Conservation (phyloP, 139 green algal genomes). For the Chlorella sp. region DNA sequence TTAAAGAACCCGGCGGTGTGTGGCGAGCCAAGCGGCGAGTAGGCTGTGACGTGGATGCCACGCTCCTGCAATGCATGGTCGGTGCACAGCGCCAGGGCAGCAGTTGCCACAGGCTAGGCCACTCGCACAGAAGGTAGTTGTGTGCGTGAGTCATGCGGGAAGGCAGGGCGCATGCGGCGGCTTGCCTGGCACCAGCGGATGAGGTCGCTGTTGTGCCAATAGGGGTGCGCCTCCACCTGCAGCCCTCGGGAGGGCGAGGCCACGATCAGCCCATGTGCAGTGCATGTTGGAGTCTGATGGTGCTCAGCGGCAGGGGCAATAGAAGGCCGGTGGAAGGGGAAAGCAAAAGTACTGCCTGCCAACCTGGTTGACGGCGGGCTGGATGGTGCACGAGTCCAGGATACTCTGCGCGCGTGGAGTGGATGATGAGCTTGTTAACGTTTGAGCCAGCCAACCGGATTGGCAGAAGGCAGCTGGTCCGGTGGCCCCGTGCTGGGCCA, state of each 20-base stretch:
- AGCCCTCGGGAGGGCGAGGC: not conserved
- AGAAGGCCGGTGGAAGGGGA: not conserved
- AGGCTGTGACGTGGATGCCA: slow-evolving; percentile 90
- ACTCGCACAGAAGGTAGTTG: too few relatives aligned
- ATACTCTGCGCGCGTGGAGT: slow-evolving; percentile 42
- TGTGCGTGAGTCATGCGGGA: too few relatives aligned
- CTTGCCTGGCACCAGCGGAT: slow-evolving; percentile 47
- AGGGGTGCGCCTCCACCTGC: slow-evolving; percentile 94
- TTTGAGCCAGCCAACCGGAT: too few relatives aligned
- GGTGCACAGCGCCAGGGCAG: too few relatives aligned
- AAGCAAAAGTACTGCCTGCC: not conserved
- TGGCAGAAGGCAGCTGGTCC: too few relatives aligned
- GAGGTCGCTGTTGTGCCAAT: slow-evolving; percentile 82
- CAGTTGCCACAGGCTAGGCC: too few relatives aligned
- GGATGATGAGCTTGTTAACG: too few relatives aligned
- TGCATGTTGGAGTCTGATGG: not conserved
- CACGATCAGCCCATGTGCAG: not conserved
- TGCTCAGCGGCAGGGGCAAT: not conserved
- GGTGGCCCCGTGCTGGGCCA: too few relatives aligned
- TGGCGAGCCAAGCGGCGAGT: slow-evolving; percentile 86
- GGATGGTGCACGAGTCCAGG: slow-evolving; percentile 54
- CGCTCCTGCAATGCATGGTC: slow-evolving; percentile 5
- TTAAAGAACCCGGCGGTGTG: slow-evolving; percentile 75
- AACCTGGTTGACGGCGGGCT: slow-evolving; percentile 57
- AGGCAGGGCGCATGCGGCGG: too few relatives aligned